Evolutionary conservation across 2,329 filamentous ascomycete species (phyloP), one percentile per base, ranked within the genome.

Genomic region (Colletotrichum melonis): DNA sequence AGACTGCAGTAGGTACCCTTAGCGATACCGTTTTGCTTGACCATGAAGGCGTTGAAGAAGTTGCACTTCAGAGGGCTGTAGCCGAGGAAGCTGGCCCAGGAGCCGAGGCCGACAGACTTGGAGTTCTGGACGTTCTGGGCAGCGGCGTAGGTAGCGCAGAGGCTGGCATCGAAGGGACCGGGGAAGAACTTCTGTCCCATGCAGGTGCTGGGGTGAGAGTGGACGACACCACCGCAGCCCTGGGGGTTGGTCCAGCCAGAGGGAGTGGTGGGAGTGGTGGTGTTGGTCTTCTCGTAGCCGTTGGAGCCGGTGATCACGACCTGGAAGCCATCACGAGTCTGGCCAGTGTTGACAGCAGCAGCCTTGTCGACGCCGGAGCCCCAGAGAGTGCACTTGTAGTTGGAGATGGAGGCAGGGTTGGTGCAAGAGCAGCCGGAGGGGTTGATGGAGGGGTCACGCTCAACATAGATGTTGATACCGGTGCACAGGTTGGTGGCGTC

Each of bases 211-310:
- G 71, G 71, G 60, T 73, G 71, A 62, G 26, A 62, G 60, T 73
- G 71, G 38, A 65, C 38, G 1, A 6, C 6, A 12, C 60, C 12
- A 35, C 67, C 35, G 67, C 71, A 73, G 67, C 19, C 52, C 62
- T 71, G 46, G 46, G 71, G 71, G 46, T 73, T 73, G 12, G 46
- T 73, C 71, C 71, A 73, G 67, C 71, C 71, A 38, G 71, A 35
- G 26, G 71, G 71, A 22, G 16, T 71, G 11, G 28, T 0, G 19
- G 71, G 71, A 8, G 55, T 65, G 9, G 71, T 73, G 62, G 49
- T 71, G 67, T 71, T 73, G 11, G 71, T 73, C 67, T 73, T 73
- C 67, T 73, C 55, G 46, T 76, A 76, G 1, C 74, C 74, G 74
- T 76, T 76, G 58, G 74, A 76, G 35, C 54, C 74, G 49, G 70